phyloP scores from a whole-genome alignment of 2,329 filamentous ascomycete genomes.

The Fusarium penzigii region DNA sequence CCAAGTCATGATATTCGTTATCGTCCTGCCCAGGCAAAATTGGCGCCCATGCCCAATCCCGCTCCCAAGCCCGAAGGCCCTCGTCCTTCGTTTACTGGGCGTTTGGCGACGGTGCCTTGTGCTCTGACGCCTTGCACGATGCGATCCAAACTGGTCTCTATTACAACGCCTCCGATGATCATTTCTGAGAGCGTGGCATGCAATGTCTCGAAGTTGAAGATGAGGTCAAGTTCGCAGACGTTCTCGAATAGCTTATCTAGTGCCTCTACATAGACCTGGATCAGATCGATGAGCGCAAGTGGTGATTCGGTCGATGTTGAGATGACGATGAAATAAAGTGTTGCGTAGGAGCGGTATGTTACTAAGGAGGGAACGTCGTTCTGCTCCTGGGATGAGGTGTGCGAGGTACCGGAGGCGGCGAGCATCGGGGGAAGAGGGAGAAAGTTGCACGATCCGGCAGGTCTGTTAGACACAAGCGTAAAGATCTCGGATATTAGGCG shows the following conservation, averaged over 20 bases:
- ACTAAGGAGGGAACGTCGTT: slow-evolving; percentile 93
- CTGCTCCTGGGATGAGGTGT: slow-evolving; percentile 65
- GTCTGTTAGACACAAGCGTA: slow-evolving; percentile 87
- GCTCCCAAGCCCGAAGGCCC: slow-evolving; percentile 44
- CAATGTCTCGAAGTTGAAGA: slow-evolving; percentile 98
- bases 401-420: slow-evolving; percentile 62
- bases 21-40: slow-evolving; percentile 56
- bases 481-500: slow-evolving; percentile 97
- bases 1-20: slow-evolving; percentile 23
- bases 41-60: slow-evolving; percentile 57
- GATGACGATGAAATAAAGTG: slow-evolving; percentile 98
- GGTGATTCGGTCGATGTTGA: slow-evolving; percentile 95
- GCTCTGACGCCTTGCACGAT: slow-evolving; percentile 83
- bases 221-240: slow-evolving; percentile 96
- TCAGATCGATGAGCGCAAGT: slow-evolving; percentile 90
- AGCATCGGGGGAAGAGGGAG: slow-evolving; percentile 74
- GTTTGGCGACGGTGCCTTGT: slow-evolving; percentile 76
- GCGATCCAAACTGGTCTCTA: slow-evolving; percentile 86
- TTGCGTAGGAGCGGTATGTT: slow-evolving; percentile 97
- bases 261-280: slow-evolving; percentile 97
- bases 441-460: slow-evolving; percentile 95
- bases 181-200: slow-evolving; percentile 91
- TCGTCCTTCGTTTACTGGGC: slow-evolving; percentile 72
- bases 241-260: slow-evolving; percentile 96
- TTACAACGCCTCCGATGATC: slow-evolving; percentile 91